A percentile compares a stretch with the other conserved stretches of the same genome.
Conservation (phyloP, 108 stramenopile genomes). For the Conticribra guillardii region DNA sequence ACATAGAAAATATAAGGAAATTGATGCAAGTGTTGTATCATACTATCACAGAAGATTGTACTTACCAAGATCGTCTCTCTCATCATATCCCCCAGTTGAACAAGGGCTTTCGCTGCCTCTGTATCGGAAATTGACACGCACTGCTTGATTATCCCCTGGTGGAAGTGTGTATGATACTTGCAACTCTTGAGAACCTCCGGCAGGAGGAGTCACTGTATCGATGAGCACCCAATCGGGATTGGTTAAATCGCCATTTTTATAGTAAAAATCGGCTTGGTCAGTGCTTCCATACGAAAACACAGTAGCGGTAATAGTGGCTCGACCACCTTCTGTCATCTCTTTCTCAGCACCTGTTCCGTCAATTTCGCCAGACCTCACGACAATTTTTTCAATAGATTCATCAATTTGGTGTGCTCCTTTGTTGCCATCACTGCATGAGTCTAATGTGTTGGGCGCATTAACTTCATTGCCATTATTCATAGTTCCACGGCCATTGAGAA, state of each 20-base stretch:
- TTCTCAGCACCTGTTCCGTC: conserved; percentile 6
- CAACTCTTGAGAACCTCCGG: conserved; percentile 6
- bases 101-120: no score
- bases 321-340: conserved; percentile 13
- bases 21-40: no score
- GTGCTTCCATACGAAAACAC: conserved; percentile 7
- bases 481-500: neutral
- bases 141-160: conserved; percentile 21
- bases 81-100: no score
- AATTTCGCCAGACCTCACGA: conserved; percentile 6
- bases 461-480: neutral
- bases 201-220: conserved; percentile 10
- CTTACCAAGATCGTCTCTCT: no score
- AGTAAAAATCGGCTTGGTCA: conserved; percentile 35
- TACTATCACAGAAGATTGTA: no score
- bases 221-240: conserved; percentile 22
- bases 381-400: conserved; percentile 15
- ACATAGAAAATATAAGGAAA: no score
- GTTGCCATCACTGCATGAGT: conserved; percentile 20
- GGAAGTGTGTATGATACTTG: conserved; percentile 22
- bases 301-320: conserved; percentile 20
- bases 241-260: conserved; percentile 8
- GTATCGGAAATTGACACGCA: conserved; percentile 37
- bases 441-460: neutral
- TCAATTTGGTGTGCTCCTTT: conserved; percentile 10